Conservation (phyloP, 306 rosid genomes). For the Myrica gale region DNA sequence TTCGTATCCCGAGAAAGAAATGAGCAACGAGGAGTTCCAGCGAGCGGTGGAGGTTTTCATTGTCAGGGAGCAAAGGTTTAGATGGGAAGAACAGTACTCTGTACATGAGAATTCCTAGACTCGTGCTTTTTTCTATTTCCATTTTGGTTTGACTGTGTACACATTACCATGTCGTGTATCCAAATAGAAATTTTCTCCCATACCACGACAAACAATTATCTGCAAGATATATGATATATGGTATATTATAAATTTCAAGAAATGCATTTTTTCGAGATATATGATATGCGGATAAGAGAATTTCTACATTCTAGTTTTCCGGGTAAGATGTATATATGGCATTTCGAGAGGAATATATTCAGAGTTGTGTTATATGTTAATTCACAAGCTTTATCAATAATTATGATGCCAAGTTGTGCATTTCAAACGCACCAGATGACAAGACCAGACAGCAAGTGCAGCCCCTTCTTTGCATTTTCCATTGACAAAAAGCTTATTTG, state of each 20-base stretch:
- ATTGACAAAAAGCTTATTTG: neutral
- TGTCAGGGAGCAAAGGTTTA: conserved; percentile 65
- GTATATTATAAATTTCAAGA: neutral
- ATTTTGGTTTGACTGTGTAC: too few species aligned
- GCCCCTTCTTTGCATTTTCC: neutral
- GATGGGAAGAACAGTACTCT: conserved; percentile 49
- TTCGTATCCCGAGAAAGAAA: too few species aligned
- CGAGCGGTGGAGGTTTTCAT: too few species aligned
- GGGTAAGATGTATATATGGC: conserved; percentile 3
- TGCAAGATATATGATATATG: too few species aligned
- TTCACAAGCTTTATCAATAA: conserved; percentile 7
- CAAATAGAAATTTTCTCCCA: too few species aligned
- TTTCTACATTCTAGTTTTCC: neutral
- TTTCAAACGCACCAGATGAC: neutral
- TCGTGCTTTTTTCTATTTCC: neutral
- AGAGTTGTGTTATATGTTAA: neutral
- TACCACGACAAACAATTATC: too few species aligned
- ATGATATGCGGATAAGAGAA: conserved; percentile 16
- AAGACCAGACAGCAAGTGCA: neutral
- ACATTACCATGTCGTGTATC: too few species aligned
- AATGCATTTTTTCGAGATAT: neutral
- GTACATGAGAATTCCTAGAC: neutral
- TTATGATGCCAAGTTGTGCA: neutral
- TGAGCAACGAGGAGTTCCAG: too few species aligned
- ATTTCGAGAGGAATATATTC: conserved; percentile 16